Evolutionary conservation across 805 yeast genomes (phyloP), one percentile per base, ranked within the genome.

Genomic region (Myxozyma mucilagina): DNA sequence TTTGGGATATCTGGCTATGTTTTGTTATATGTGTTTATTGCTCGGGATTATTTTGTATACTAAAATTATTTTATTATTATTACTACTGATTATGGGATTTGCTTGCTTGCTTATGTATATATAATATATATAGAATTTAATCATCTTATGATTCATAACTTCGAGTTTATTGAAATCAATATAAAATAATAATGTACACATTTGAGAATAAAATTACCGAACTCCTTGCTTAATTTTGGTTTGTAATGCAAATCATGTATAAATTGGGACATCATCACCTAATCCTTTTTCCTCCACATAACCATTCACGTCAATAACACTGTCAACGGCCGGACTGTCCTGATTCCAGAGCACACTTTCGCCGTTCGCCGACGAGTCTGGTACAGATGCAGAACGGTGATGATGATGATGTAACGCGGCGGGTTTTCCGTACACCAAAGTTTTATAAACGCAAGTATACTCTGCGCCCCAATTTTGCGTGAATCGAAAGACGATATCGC

Each of bases 201-300:
- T 13, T 9, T 9, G 13, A 13, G 39, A 9, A 35, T 9, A 35
- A 35, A 35, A 35, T 9, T 35, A 35, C 13, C 9, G 9, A 35
- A 9, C 9, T 35, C 9, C 13, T 9, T 35, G 13, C 13, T 35
- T 9, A 35, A 35, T 13, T 9, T 13, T 13, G 9, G 39, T 76
- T 87, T 36, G 84, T 8, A 11, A 13, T 16, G 45, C 18, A 10
- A 8, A 13, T n/a, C 45, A 41, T 16, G 10, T 13, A 41, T 10
- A 36, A 4, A 50, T 18, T 11, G 53, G 45, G 10, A 24, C 20
- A 50, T 50, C 53, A 16, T 50, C 53, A 14, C 53, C 53, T 2
- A 50, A 20, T 11, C 44, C 53, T n/a, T 8, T 18, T 36, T 50
- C 53, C n/a, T 36, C 53, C 16, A 11, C 45, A 10, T 11, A 13